A percentile compares a stretch with the other conserved stretches of the same genome.
These are phyloP conservation scores for Musa acuminata DNA, from an alignment of 176 grass and related monocot genomes.

Conservation along the genomic window DNA sequence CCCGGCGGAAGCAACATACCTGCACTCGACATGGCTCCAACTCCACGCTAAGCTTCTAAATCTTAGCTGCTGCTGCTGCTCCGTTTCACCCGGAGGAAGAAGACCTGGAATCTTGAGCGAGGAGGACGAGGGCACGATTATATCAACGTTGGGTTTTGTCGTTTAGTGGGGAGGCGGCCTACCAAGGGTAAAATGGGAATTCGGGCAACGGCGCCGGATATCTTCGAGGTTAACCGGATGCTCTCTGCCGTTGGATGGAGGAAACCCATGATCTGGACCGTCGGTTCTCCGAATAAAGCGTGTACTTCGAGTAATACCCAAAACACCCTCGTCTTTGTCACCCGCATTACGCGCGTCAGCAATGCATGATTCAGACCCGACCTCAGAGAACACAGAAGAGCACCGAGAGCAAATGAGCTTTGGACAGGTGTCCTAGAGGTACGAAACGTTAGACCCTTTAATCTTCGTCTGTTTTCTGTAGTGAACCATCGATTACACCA, in stretches of 20 bases:
- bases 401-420: background rate
- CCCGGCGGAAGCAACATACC: slow-evolving; percentile 48
- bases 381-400: background rate
- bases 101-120: background rate
- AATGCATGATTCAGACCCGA: background rate
- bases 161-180: background rate
- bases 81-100: background rate
- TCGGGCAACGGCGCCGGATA: too few relatives aligned
- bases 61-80: too few relatives aligned
- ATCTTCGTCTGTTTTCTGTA: too few relatives aligned
- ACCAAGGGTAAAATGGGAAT: too few relatives aligned
- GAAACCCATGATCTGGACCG: background rate
- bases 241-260: background rate
- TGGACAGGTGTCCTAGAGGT: too few relatives aligned
- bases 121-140: background rate
- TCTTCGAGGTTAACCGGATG: too few relatives aligned
- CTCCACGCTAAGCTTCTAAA: too few relatives aligned
- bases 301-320: background rate
- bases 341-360: too few relatives aligned
- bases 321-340: background rate
- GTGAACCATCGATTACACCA: too few relatives aligned
- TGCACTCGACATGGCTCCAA: background rate
- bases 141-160: slow-evolving; percentile 3
- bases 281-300: background rate
- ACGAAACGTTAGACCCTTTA: too few relatives aligned